phyloP scores from a whole-genome alignment of 106 monocot species.

The Gastrodia elata region DNA sequence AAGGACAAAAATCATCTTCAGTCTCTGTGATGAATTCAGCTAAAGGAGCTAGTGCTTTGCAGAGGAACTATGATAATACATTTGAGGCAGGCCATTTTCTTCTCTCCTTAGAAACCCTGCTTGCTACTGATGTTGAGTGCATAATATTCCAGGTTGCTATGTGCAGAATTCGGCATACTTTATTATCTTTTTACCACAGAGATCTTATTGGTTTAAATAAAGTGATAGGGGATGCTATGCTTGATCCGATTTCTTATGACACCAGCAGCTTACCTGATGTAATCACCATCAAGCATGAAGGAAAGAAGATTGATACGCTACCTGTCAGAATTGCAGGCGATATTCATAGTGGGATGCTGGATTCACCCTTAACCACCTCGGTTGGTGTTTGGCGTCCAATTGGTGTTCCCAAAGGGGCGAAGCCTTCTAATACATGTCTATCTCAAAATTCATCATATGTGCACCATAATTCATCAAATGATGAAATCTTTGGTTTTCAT shows the following conservation, averaged over 20 bases:
- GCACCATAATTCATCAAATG: slow-evolving; percentile 20
- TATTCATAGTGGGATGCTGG: slow-evolving; percentile 46
- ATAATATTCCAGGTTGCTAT: slow-evolving; percentile 83
- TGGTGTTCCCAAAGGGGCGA: slow-evolving; percentile 50
- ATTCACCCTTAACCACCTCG: slow-evolving; percentile 25
- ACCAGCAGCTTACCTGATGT: slow-evolving; percentile 19
- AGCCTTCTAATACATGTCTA: slow-evolving; percentile 21
- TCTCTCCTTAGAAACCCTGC: slow-evolving; percentile 42
- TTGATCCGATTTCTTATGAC: slow-evolving; percentile 28
- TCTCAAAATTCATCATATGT: slow-evolving; percentile 35
- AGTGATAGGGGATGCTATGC: slow-evolving; percentile 19
- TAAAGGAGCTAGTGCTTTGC: slow-evolving; percentile 16
- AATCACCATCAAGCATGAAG: slow-evolving; percentile 31
- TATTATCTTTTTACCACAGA: slow-evolving; percentile 42
- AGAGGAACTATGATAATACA: slow-evolving; percentile 38
- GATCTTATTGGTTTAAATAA: slow-evolving; percentile 26
- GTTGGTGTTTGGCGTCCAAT: slow-evolving; percentile 94
- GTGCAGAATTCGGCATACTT: slow-evolving; percentile 71
- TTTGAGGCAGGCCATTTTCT: slow-evolving; percentile 44
- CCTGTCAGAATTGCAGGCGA: slow-evolving; percentile 76
- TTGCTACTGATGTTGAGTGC: slow-evolving; percentile 87
- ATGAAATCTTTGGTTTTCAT: slow-evolving; percentile 21
- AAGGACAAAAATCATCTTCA: slow-evolving; percentile 31
- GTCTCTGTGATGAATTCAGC: slow-evolving; percentile 32
- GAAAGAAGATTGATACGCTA: slow-evolving; percentile 55